Base-by-base conservation (phyloP, 495 filamentous ascomycete species). In the Evernia prunastri region DNA sequence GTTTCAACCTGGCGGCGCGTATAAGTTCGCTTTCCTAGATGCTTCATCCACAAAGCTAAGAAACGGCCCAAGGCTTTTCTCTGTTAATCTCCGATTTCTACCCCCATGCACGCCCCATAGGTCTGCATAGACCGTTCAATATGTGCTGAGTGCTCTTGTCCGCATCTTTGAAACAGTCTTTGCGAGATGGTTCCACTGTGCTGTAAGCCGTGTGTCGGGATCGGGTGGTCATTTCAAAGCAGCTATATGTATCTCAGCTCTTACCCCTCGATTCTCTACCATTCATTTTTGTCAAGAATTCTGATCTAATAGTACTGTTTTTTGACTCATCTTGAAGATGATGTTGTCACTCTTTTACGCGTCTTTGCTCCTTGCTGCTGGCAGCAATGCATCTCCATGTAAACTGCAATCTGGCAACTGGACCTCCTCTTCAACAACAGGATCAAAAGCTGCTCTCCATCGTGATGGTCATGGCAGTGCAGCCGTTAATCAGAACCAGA, bases 361-460 rank as follows among this genome's bases (percentile, higher is more conserved):
- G 11, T 27, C 35, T 40, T 47, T 57, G 8, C 42, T 56, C 12
- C 33, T 63, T 57, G 61, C 61, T 63, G 61, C 61, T 57, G 61
- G 61, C 61, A 63, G 61, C 61, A 63, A 57, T 36, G 61, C 61
- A 57, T 63, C 61, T 25, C 61, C 61, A n/a, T 63, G 61, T 56
- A 63, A 45, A 47, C 17, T 37, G 33, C 33, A 40, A 7, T 18
- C 51, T 45, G 13, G 37, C 23, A 49, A 35, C 4, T 47, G 23
- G 49, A 53, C 49, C 27, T 54, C 51, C 6, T 54, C 51, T 54
- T 33, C 29, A 20, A 33, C 51, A 33, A 17, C 58, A 31, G 58
- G n/a, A 35, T 17, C 29, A 35, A 43, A 59, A 36, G 36, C 25
- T 37, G 20, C 36, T 27, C 37, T n/a, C 11, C n/a, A 59, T 17